phyloP scores from a whole-genome alignment of 441 rosid genomes.

The Mallotus repandus region DNA sequence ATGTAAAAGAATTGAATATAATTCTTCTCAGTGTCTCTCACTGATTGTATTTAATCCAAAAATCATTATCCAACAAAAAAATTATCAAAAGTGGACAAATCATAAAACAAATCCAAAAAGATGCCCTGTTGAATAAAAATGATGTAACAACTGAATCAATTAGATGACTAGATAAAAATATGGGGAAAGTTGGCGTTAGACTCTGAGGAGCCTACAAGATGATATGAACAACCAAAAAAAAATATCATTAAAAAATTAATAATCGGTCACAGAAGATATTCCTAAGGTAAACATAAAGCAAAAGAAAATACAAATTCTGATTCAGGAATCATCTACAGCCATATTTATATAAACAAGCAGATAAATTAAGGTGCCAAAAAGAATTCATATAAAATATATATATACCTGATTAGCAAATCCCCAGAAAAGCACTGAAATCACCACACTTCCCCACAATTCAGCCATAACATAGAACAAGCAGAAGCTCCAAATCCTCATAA shows the following conservation, averaged over 20 bases:
- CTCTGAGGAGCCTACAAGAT: neutral
- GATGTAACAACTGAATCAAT: neutral
- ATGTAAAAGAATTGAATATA: neutral
- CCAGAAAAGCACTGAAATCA: constrained; percentile 94
- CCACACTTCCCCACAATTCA: constrained; percentile 99
- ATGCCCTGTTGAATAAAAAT: neutral
- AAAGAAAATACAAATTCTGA: neutral
- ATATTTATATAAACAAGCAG: constrained; percentile 5
- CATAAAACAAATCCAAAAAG: neutral
- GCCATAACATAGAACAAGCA: constrained; percentile 99
- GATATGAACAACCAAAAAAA: neutral
- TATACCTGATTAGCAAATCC: constrained; percentile 97
- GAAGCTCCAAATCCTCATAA: constrained; percentile 94
- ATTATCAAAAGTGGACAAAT: neutral
- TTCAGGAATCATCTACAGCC: constrained; percentile 9
- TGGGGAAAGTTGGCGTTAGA: neutral
- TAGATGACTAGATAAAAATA: neutral
- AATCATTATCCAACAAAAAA: neutral
- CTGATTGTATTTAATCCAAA: neutral
- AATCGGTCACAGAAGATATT: neutral
- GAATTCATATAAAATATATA: neutral
- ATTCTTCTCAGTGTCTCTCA: neutral
- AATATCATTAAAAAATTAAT: neutral
- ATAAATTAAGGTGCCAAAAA: constrained; percentile 3
- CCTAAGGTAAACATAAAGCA: neutral